Percentiles rank a stretch among this genome's conserved stretches.
phyloP scores from a whole-genome alignment of 2,329 filamentous ascomycete genomes.

The Clarireedia hainanense region DNA sequence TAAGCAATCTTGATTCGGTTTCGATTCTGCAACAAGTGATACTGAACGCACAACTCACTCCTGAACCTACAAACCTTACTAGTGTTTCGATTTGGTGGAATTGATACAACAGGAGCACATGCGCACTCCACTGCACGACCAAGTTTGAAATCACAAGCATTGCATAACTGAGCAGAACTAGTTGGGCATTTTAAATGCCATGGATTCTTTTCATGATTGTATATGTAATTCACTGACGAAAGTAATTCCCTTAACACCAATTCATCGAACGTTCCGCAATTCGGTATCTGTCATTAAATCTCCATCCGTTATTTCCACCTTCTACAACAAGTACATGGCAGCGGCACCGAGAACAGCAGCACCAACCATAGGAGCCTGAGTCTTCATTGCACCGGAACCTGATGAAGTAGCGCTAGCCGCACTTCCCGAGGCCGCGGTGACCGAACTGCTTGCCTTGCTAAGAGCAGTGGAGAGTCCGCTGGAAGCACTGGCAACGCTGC shows the following conservation, averaged over 20 bases:
- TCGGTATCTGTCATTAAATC: not conserved
- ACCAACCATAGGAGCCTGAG: conserved; percentile 5
- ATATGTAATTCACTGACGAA: not conserved
- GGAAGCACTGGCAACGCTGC: not conserved
- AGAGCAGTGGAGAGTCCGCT: not conserved
- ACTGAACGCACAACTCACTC: too few relatives aligned
- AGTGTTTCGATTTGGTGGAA: too few relatives aligned
- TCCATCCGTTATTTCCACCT: not conserved
- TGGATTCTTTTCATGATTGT: not conserved
- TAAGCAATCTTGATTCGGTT: too few relatives aligned
- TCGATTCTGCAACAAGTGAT: too few relatives aligned
- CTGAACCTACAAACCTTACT: too few relatives aligned
- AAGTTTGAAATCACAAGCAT: not conserved
- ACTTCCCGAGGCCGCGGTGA: not conserved
- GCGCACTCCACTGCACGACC: too few relatives aligned
- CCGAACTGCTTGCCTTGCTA: conserved; percentile 1
- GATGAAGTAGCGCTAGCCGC: not conserved
- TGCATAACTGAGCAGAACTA: not conserved
- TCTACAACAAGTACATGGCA: conserved; percentile 6
- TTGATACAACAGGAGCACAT: too few relatives aligned
- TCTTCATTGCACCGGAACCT: conserved; percentile 6
- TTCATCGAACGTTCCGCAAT: not conserved
- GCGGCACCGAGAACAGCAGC: conserved; percentile 3
- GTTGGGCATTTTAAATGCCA: not conserved
- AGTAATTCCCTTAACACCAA: not conserved